phyloP scores from a whole-genome alignment of 2,329 filamentous ascomycete species.

The Colletotrichum eleusines region DNA sequence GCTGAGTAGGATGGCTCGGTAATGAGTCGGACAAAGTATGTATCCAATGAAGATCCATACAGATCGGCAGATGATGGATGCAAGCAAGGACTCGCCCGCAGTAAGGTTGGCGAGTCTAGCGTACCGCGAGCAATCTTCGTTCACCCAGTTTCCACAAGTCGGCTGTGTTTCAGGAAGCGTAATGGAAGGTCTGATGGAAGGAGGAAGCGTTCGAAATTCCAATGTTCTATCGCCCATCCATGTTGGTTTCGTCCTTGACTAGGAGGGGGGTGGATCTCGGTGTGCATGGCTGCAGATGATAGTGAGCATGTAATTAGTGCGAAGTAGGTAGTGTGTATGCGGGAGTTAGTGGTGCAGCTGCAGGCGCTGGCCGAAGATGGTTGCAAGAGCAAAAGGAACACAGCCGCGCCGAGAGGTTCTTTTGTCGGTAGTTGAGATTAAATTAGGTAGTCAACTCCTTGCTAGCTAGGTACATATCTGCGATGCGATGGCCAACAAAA shows the following conservation, averaged over 20 bases:
- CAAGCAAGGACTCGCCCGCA: background rate
- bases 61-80: background rate
- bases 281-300: constrained; percentile 23
- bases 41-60: constrained; percentile 2
- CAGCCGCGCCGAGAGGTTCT: constrained; percentile 15
- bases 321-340: too few relatives aligned
- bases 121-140: background rate
- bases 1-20: background rate
- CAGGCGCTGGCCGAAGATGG: constrained; percentile 12
- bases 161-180: constrained; percentile 31
- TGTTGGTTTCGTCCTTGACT: constrained; percentile 3
- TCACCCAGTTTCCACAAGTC: background rate
- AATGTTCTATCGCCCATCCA: constrained; percentile 27
- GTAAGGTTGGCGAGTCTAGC: background rate
- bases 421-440: constrained; percentile 10
- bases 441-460: background rate
- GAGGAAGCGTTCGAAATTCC: constrained; percentile 22
- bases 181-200: constrained; percentile 38
- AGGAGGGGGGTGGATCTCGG: constrained; percentile 27
- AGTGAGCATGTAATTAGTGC: too few relatives aligned
- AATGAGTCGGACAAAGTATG: background rate
- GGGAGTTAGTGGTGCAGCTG: background rate
- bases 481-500: background rate
- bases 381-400: constrained; percentile 19
- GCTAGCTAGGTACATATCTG: background rate